Conservation (phyloP, 768 basidiomycete genomes). For the Suillus ampliporus region DNA sequence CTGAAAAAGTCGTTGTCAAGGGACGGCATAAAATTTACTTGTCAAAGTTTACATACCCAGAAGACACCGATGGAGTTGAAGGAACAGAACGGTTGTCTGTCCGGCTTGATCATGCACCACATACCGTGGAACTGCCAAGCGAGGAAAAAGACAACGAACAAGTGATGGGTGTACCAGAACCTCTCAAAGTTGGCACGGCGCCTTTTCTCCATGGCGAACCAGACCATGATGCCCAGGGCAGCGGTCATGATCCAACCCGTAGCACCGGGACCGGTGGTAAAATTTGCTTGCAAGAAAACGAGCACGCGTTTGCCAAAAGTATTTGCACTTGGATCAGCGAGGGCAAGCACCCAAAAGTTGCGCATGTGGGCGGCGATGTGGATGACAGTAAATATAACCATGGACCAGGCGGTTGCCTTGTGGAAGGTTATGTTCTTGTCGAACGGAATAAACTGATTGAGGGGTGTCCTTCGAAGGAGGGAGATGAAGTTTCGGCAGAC, state of each 20-base stretch:
- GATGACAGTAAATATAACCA: constrained; percentile 75
- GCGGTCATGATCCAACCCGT: constrained; percentile 92
- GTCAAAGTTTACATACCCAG: constrained; percentile 68
- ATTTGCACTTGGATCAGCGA: constrained; percentile 56
- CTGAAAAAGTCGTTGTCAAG: constrained; percentile 41
- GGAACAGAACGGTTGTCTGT: constrained; percentile 87
- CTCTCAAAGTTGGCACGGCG: constrained; percentile 81
- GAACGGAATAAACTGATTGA: constrained; percentile 89
- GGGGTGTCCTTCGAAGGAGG: constrained; percentile 80
- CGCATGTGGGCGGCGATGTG: constrained; percentile 87
- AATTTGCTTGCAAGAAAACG: constrained; percentile 81
- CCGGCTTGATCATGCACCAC: constrained; percentile 97
- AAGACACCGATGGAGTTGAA: constrained; percentile 89
- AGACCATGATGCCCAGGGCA: constrained; percentile 79
- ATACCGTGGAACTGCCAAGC: constrained; percentile 95
- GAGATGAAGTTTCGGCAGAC: constrained; percentile 96
- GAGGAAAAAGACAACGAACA: constrained; percentile 93
- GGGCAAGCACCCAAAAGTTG: constrained; percentile 76
- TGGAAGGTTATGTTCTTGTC: constrained; percentile 93
- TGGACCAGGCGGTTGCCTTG: constrained; percentile 91
- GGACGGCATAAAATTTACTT: constrained; percentile 2
- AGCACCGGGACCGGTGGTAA: constrained; percentile 78
- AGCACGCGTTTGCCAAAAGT: constrained; percentile 59
- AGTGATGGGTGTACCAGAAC: constrained; percentile 90
- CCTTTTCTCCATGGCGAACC: constrained; percentile 82